Percentiles rank a stretch among this genome's conserved stretches.
Conservation (phyloP, 202 grass and related monocot genomes). For the Setaria italica region DNA sequence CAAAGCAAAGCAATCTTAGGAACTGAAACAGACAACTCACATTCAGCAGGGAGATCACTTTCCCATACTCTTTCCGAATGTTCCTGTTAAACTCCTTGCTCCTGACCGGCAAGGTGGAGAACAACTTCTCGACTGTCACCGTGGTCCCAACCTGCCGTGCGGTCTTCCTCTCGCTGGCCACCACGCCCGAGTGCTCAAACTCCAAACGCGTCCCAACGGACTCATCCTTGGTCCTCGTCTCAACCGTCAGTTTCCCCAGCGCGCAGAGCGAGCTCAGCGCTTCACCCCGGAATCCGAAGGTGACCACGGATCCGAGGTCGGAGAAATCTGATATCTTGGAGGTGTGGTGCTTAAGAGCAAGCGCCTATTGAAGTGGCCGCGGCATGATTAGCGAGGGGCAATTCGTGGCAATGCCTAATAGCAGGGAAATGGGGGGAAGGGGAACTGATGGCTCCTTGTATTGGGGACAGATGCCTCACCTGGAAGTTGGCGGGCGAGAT, state of each 20-base stretch:
- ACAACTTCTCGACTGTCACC: constrained; percentile 83
- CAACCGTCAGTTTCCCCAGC: constrained; percentile 70
- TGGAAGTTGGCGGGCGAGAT: constrained; percentile 85
- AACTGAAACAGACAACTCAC: constrained; percentile 56
- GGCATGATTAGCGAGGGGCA: constrained; percentile 3
- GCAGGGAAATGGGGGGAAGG: not conserved
- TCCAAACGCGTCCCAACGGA: constrained; percentile 70
- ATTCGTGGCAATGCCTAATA: not conserved
- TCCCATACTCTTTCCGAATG: constrained; percentile 85
- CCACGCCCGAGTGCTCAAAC: constrained; percentile 79
- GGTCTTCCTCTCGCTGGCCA: constrained; percentile 69
- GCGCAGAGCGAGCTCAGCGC: constrained; percentile 88
- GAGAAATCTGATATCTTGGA: constrained; percentile 91
- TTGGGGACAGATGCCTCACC: constrained; percentile 37
- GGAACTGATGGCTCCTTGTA: not conserved
- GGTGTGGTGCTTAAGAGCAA: constrained; percentile 92
- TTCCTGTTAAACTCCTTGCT: constrained; percentile 94
- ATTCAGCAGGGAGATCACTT: constrained; percentile 85
- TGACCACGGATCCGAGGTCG: constrained; percentile 72
- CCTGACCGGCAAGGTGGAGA: constrained; percentile 82
- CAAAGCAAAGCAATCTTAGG: constrained; percentile 9
- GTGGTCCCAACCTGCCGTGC: constrained; percentile 85
- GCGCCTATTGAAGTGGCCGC: constrained; percentile 43
- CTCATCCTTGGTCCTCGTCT: constrained; percentile 85
- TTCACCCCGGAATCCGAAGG: constrained; percentile 91